phyloP scores from a whole-genome alignment of 441 rosid genomes.

The Populus trichocarpa region DNA sequence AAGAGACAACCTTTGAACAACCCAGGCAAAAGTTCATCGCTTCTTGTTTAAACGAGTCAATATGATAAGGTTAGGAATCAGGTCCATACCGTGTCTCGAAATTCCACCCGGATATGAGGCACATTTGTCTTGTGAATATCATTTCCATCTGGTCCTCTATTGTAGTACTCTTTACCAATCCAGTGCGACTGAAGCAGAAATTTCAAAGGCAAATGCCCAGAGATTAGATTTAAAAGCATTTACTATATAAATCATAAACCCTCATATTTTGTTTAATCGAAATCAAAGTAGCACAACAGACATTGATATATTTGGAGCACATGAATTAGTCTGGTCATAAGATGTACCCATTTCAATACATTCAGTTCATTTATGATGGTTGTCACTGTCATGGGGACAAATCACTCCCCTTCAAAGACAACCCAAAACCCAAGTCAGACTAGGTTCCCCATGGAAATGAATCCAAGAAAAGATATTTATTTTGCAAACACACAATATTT shows the following conservation, averaged over 20 bases:
- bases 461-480: not conserved
- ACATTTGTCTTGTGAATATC: constrained; percentile 92
- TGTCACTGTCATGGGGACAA: not conserved
- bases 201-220: not conserved
- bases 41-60: not conserved
- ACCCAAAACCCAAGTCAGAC: not conserved
- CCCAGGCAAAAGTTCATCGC: not conserved
- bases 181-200: constrained; percentile 75
- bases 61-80: not conserved
- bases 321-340: not conserved
- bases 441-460: not conserved
- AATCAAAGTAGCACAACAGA: not conserved
- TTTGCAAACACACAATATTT: not conserved
- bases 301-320: not conserved
- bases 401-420: not conserved
- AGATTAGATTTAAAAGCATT: not conserved
- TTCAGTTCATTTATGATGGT: not conserved
- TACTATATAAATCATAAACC: not conserved
- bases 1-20: not conserved
- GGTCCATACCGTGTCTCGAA: constrained; percentile 70
- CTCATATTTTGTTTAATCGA: not conserved
- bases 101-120: constrained; percentile 95
- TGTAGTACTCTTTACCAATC: constrained; percentile 90
- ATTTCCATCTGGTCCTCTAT: constrained; percentile 95
- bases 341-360: not conserved